Evolutionary conservation across 208 protist genomes (phyloP).

Genomic region (Strigomonas culicis): DNA sequence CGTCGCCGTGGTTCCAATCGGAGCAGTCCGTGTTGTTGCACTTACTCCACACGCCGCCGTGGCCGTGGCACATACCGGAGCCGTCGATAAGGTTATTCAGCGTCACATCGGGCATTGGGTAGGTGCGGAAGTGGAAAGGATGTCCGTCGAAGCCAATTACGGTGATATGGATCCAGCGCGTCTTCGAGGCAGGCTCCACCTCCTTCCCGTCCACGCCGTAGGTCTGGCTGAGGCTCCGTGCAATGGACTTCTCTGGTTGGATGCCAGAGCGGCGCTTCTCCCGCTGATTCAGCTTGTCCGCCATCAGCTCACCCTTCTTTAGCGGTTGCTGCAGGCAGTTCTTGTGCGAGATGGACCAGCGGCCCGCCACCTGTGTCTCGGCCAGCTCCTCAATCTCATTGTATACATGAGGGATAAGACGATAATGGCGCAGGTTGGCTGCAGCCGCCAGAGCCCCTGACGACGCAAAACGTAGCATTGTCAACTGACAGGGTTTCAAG

Average conservation of each 20-base stretch:
- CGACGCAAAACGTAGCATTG: constrained; percentile 25
- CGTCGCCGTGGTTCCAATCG: constrained; percentile 88
- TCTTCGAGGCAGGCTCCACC: constrained; percentile 69
- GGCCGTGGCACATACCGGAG: constrained; percentile 87
- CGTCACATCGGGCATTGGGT: constrained; percentile 89
- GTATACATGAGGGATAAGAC: constrained; percentile 81
- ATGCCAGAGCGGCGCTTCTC: constrained; percentile 71
- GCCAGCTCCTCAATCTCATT: constrained; percentile 86
- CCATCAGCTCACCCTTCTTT: constrained; percentile 84
- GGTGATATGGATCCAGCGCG: constrained; percentile 84
- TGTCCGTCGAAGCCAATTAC: constrained; percentile 86
- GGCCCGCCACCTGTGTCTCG: constrained; percentile 73
- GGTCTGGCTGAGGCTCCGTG: constrained; percentile 71
- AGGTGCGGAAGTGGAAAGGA: constrained; percentile 84
- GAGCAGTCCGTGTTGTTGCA: constrained; percentile 89
- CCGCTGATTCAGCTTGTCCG: constrained; percentile 84
- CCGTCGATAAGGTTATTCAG: constrained; percentile 89
- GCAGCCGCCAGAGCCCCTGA: neutral
- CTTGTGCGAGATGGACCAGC: constrained; percentile 81
- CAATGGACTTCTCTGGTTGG: constrained; percentile 85
- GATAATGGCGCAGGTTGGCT: constrained; percentile 40
- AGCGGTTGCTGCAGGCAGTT: constrained; percentile 84
- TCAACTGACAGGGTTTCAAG: neutral
- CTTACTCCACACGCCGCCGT: constrained; percentile 75
- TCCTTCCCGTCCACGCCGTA: constrained; percentile 81